Base-by-base conservation (phyloP, 2,329 filamentous ascomycete species). In the Pestalotiopsis sp. region DNA sequence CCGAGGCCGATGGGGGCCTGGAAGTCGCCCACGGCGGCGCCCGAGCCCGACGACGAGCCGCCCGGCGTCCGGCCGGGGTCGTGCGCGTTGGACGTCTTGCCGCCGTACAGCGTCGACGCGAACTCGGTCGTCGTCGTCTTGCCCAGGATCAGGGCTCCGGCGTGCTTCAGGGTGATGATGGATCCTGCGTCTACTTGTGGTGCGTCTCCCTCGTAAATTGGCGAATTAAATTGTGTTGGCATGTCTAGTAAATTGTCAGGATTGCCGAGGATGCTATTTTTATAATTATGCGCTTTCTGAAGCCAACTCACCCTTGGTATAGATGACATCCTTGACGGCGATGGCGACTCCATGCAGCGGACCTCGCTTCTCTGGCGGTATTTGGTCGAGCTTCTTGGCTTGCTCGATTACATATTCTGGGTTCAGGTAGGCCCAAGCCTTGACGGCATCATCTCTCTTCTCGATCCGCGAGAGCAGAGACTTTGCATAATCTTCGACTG, bases 1-100 rank as follows among this genome's bases (percentile, higher is more conserved):
- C 90, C 91, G 0, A 93, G 79, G 0, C 80, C 85, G 12, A 92
- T 73, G 0, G 90, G 88, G 0, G 85, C 85, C 70, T 92, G 90
- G 66, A 86, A 86, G 71, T 92, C 91, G 6, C 82, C 90, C 0
- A 93, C 90, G 0, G 89, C 90, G 0, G 90, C 90, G 0, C 83
- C 91, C 0, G 90, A 92, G 0, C 91, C 91, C 0, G 89, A 89
- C 0, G 89, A 92, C 0, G 90, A 92, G 60, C 91, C 91, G 0
- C 91, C 91, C 0, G 91, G 90, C 0, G 90, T 92, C 4, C 91
- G 85, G 0, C 83, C 84, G 1, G 81, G 76, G 75, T 93, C 90
- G 72, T 93, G 93, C 0, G 90, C 89, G 74, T 93, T 93, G 3
- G 78, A 75, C 1, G 89, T 90, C 65, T 82, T 82, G 1, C 85